Conservation (phyloP, 1,284 basidiomycete genomes). For the Phellinidium pouzarii region DNA sequence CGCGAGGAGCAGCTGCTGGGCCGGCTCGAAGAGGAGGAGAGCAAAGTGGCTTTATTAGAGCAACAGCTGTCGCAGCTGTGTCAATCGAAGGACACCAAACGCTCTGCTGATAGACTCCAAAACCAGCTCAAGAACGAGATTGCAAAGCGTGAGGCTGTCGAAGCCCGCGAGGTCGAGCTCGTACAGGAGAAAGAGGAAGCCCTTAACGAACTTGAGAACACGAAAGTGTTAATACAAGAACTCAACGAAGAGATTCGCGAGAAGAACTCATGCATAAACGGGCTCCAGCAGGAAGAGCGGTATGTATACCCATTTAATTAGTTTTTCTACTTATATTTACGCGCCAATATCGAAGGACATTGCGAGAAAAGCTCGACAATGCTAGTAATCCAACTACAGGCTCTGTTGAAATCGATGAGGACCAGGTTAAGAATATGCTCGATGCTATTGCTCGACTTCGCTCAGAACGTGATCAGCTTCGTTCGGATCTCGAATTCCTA, state of each 20-base stretch:
- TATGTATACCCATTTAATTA: constrained; percentile 1
- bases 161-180: constrained; percentile 33
- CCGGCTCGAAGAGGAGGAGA: constrained; percentile 61
- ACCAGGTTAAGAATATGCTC: constrained; percentile 46
- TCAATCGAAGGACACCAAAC: constrained; percentile 31
- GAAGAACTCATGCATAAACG: constrained; percentile 26
- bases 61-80: constrained; percentile 34
- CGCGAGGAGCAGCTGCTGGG: constrained; percentile 49
- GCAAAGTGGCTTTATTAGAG: constrained; percentile 49
- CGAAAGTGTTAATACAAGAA: constrained; percentile 26
- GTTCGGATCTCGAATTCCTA: constrained; percentile 61
- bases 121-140: constrained; percentile 38
- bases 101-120: constrained; percentile 35
- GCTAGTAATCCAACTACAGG: neutral
- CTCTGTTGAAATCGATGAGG: constrained; percentile 24
- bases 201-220: constrained; percentile 36
- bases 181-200: constrained; percentile 41
- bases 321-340: neutral
- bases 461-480: constrained; percentile 61
- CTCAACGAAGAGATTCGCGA: constrained; percentile 27
- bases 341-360: constrained; percentile 20
- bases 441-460: constrained; percentile 61
- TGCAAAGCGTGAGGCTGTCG: constrained; percentile 30
- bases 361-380: constrained; percentile 21
- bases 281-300: constrained; percentile 25